These are phyloP conservation scores for Cytospora paraplurivora DNA, from an alignment of 2,329 filamentous ascomycete species.

Conservation along the genomic window DNA sequence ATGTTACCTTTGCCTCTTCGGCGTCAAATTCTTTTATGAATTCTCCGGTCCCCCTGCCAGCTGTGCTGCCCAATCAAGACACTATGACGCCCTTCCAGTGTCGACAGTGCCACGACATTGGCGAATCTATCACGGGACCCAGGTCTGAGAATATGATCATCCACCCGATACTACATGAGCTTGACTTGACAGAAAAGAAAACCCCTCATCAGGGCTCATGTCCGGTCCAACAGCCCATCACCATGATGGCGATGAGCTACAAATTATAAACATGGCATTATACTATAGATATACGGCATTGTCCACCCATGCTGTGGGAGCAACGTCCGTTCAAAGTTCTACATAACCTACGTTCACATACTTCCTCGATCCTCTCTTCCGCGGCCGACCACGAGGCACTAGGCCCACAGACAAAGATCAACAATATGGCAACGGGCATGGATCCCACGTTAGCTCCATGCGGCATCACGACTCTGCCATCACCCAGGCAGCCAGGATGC, in stretches of 20 bases:
- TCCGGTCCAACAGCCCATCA: not conserved
- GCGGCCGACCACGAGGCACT: constrained; percentile 26
- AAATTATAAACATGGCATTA: not conserved
- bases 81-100: constrained; percentile 6
- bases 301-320: not conserved
- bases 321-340: not conserved
- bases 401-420: constrained; percentile 12
- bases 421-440: constrained; percentile 16
- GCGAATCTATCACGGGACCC: constrained; percentile 20
- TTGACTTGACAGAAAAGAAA: constrained; percentile 1
- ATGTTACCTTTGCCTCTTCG: not conserved
- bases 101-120: constrained; percentile 18
- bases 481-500: constrained; percentile 19
- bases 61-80: constrained; percentile 26
- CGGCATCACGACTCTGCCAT: constrained; percentile 22
- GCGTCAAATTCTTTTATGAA: constrained; percentile 2
- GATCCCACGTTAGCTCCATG: constrained; percentile 19
- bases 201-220: not conserved
- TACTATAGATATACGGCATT: too few species aligned
- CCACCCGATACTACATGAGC: constrained; percentile 2
- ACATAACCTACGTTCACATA: too few species aligned
- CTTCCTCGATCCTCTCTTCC: not conserved
- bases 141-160: constrained; percentile 8
- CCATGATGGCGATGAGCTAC: not conserved
- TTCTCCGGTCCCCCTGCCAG: constrained; percentile 7